phyloP scores from a whole-genome alignment of 441 rosid genomes.

The Populus hybrid region DNA sequence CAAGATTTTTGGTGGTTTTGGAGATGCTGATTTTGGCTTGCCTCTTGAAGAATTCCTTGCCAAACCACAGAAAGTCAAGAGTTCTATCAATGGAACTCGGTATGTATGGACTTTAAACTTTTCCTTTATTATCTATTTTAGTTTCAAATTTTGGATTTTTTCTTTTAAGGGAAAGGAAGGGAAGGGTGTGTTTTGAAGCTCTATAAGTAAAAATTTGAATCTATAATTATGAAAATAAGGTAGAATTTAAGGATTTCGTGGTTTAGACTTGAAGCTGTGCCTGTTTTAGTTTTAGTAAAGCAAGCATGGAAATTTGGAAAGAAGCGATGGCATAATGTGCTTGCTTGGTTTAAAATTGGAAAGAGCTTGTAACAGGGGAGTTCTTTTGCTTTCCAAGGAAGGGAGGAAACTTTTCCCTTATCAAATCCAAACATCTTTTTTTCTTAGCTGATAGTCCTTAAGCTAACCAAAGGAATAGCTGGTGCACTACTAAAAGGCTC shows the following conservation, averaged over 20 bases:
- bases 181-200: not conserved
- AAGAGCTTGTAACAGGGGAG: not conserved
- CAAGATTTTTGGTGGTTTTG: slow-evolving; percentile 69
- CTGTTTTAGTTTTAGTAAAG: not conserved
- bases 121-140: not conserved
- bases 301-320: not conserved
- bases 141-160: not conserved
- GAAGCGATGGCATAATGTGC: not conserved
- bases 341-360: not conserved
- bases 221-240: not conserved
- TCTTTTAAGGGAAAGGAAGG: not conserved
- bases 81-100: slow-evolving; percentile 26
- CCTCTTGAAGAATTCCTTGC: slow-evolving; percentile 53
- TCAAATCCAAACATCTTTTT: not conserved
- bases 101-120: slow-evolving; percentile 15
- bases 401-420: not conserved
- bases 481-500: not conserved
- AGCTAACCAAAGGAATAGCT: not conserved
- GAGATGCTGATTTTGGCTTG: slow-evolving; percentile 45
- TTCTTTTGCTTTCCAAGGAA: not conserved
- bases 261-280: not conserved
- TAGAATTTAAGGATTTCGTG: not conserved
- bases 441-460: not conserved
- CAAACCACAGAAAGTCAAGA: slow-evolving; percentile 34
- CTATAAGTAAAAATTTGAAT: not conserved